phyloP scores from a whole-genome alignment of 73 alveolate genomes.

The Tetrahymena borealis region DNA sequence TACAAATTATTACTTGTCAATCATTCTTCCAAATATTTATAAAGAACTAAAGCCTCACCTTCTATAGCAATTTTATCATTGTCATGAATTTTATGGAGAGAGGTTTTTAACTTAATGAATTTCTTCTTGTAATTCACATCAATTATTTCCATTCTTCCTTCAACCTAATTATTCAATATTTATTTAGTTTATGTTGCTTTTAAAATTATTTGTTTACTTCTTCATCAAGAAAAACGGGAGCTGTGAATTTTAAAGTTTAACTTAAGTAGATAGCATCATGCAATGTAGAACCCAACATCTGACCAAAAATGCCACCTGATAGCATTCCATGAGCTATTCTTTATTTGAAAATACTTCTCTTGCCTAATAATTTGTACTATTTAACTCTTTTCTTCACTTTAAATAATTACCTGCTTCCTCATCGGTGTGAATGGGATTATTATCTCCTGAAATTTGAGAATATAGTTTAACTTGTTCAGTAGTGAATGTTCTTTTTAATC shows the following conservation, averaged over 20 bases:
- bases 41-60: background rate
- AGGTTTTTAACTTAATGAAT: background rate
- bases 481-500: background rate
- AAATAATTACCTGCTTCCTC: conserved; percentile 1
- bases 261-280: background rate
- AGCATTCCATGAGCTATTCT: background rate
- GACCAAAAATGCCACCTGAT: background rate
- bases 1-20: too few species aligned
- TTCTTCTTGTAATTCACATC: background rate
- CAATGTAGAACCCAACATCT: background rate
- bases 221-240: background rate
- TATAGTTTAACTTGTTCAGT: background rate
- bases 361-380: too few species aligned
- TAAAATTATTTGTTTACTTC: background rate
- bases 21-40: background rate
- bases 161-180: background rate
- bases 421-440: background rate
- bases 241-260: background rate
- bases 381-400: too few species aligned
- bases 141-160: background rate
- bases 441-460: background rate
- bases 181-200: background rate
- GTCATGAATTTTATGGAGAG: background rate
- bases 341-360: background rate
- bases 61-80: background rate